Percentiles rank a stretch among this genome's conserved stretches.
These are phyloP conservation scores for Cladosporium halotolerans DNA, from an alignment of 2,329 filamentous ascomycete genomes.

Conservation along the genomic window DNA sequence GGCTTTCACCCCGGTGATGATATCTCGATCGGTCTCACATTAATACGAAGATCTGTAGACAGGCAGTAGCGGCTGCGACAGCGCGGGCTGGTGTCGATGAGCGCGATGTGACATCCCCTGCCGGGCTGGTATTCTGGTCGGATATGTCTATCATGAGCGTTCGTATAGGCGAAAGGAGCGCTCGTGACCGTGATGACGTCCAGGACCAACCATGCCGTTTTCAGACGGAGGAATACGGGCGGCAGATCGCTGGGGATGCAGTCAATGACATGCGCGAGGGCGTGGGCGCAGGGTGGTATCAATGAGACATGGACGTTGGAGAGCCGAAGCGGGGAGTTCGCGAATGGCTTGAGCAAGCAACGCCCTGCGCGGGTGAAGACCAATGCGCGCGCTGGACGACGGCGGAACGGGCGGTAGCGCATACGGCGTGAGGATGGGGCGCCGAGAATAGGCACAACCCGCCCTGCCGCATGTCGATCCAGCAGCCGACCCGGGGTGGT, in stretches of 20 bases:
- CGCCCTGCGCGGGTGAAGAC: constrained; percentile 5
- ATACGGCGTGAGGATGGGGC: constrained; percentile 6
- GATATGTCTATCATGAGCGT: no score
- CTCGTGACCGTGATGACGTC: constrained; percentile 7
- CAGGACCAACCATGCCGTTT: constrained; percentile 6
- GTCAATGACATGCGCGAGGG: neutral
- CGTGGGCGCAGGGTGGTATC: neutral
- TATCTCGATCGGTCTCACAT: no score
- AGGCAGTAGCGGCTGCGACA: no score
- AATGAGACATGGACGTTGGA: constrained; percentile 12
- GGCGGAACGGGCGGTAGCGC: neutral
- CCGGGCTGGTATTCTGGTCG: no score
- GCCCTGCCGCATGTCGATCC: no score
- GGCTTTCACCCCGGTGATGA: no score
- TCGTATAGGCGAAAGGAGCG: neutral
- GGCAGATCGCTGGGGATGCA: neutral
- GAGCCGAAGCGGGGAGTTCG: constrained; percentile 4
- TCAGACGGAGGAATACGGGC: neutral
- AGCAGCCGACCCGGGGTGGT: no score
- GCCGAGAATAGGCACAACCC: constrained; percentile 2
- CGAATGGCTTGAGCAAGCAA: neutral
- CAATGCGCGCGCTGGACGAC: neutral
- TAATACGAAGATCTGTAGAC: no score
- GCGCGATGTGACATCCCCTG: no score
- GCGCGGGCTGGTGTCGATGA: no score